Conservation (phyloP, 2,329 filamentous ascomycete genomes). For the Colletotrichum sp. region DNA sequence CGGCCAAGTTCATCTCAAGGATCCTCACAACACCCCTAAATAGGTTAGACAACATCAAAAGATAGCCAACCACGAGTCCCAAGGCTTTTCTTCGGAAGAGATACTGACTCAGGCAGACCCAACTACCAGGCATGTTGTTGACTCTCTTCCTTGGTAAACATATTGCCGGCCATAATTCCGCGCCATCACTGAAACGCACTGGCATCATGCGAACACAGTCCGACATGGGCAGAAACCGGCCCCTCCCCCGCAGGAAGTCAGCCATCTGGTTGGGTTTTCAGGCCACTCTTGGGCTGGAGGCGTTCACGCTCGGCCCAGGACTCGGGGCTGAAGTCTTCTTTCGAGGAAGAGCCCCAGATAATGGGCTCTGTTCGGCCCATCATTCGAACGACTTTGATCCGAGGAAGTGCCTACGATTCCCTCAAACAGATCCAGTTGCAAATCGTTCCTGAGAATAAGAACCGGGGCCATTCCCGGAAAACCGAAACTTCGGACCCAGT, state of each 20-base stretch:
- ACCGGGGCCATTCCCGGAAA: slow-evolving; percentile 1
- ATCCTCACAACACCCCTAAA: background rate
- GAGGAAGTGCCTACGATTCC: slow-evolving; percentile 10
- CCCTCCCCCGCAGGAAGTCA: slow-evolving; percentile 1
- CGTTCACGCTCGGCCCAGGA: background rate
- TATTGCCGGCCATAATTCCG: background rate
- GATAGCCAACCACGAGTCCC: background rate
- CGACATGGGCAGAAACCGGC: background rate
- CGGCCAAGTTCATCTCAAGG: background rate
- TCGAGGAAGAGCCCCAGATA: background rate
- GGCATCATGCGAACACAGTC: background rate
- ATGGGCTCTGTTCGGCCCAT: background rate
- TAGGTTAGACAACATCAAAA: background rate
- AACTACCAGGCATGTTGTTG: background rate
- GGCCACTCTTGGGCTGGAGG: background rate
- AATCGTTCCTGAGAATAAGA: slow-evolving; percentile 3
- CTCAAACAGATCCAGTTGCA: background rate
- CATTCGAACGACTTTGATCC: background rate
- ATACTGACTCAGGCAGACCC: background rate
- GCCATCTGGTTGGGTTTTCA: background rate
- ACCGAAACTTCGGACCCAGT: background rate
- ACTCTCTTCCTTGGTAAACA: background rate
- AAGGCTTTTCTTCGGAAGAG: background rate
- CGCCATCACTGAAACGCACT: background rate
- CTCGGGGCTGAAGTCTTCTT: background rate